Evolutionary conservation across 306 rosid genomes (phyloP).

Genomic region (Rosa multiflora): DNA sequence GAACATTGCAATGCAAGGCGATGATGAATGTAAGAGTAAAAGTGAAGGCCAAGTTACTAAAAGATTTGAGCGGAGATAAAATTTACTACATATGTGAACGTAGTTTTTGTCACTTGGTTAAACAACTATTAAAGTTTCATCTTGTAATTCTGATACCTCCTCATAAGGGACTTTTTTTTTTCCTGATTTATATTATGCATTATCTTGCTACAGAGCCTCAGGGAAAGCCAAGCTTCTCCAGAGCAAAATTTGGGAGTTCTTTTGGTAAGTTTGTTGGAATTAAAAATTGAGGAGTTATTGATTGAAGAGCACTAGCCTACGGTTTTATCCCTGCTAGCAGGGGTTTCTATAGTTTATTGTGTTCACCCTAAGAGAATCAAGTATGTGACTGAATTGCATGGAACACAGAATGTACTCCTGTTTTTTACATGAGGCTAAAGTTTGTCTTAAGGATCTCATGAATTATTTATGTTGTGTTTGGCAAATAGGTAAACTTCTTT

Average conservation of each 20-base stretch:
- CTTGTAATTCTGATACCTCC: not conserved
- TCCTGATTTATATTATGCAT: constrained; percentile 20
- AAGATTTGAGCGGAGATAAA: not conserved
- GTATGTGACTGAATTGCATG: not conserved
- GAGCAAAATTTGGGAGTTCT: constrained; percentile 86
- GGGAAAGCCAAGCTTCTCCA: constrained; percentile 38
- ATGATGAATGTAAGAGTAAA: not conserved
- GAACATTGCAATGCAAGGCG: not conserved
- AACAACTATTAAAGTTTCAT: not conserved
- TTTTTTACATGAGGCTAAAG: not conserved
- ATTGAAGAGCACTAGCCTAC: not conserved
- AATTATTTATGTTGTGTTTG: constrained; percentile 14
- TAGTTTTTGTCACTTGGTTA: not conserved
- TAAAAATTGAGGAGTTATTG: not conserved
- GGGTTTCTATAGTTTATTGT: not conserved
- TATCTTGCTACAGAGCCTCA: constrained; percentile 55
- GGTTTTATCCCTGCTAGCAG: not conserved
- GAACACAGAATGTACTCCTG: not conserved
- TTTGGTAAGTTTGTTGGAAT: constrained; percentile 58
- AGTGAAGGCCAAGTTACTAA: not conserved
- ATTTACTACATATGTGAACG: not conserved
- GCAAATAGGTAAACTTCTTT: constrained; percentile 74
- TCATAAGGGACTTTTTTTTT: not conserved
- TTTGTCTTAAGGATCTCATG: not conserved
- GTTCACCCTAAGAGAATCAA: not conserved